A percentile compares a stretch with the other conserved stretches of the same genome.
These are phyloP conservation scores for Ophiostoma sp. DNA, from an alignment of 2,329 filamentous ascomycete genomes.

Conservation along the genomic window DNA sequence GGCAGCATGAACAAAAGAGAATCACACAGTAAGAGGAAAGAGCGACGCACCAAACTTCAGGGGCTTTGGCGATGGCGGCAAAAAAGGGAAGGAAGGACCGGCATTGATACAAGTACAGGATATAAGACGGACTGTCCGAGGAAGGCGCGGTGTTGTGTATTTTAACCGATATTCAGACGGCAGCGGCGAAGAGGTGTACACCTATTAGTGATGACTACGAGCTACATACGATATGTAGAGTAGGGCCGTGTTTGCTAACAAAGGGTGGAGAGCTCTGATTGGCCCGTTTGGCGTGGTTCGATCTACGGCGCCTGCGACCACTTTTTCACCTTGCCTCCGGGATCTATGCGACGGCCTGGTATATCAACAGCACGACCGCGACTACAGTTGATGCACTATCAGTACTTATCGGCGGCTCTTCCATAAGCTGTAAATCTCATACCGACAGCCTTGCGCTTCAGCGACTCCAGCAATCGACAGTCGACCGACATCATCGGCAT, in stretches of 20 bases:
- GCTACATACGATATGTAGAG: constrained; percentile 1
- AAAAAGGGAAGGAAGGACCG: constrained; percentile 5
- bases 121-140: constrained; percentile 1
- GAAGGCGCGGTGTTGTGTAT: background rate
- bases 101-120: background rate
- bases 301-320: background rate
- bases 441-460: background rate
- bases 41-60: background rate
- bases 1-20: background rate
- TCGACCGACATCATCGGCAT: background rate
- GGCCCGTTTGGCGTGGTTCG: constrained; percentile 7
- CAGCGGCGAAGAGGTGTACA: constrained; percentile 2
- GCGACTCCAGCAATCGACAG: background rate
- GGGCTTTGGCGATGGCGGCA: background rate
- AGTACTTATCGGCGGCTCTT: background rate
- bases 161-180: background rate
- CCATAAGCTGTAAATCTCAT: background rate
- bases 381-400: background rate
- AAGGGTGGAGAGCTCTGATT: background rate
- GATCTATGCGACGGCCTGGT: background rate
- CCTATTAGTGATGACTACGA: background rate
- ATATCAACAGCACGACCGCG: background rate
- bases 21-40: background rate
- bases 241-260: background rate
- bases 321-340: constrained; percentile 2